Evolutionary conservation across 768 basidiomycete species (phyloP), one percentile per base, ranked within the genome.

Genomic region (Phallus indusiatus): DNA sequence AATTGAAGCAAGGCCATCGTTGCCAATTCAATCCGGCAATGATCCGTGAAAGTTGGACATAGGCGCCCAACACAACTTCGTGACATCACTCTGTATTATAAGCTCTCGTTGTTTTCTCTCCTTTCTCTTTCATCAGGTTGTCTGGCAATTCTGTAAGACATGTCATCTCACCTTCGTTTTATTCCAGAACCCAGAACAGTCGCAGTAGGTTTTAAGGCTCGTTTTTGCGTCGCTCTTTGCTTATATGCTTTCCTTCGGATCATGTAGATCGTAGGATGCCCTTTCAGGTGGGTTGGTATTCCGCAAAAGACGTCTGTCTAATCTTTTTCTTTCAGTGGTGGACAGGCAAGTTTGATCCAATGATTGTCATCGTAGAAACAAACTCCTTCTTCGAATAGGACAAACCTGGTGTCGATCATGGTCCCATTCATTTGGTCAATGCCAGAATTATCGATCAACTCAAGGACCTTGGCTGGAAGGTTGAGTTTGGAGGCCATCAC

Each of bases 401-500:
- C 17, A 84, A 78, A 70, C 70, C 81, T 22, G 91, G 93, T 35
- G 90, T 94, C 11, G 93, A 94, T 74, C 78, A 82, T 61, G 92
- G 87, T 28, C 94, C 95, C 1, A 92, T 94, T 63, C 84, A 84
- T 67, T 81, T 99, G 62, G 86, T 97, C 53, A 76, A 92, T 70
- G 90, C 90, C 1, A 94, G 95, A 3, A 82, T 99, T 49, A 68
- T 89, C 37, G 68, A 80, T 6, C 91, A 95, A 68, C 79, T 97
- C 36, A 72, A 80, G 50, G 76, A 76, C 2, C 81, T 97, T 17
- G 93, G 90, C 47, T 97, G 93, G 93, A 77, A 82, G 42, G 94
- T 97, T 64, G 73, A 83, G 50, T 97, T 95, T 70, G 86, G 92
- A 61, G 91, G 93, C 0, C 90, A 93, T 66, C 88, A 94, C 68